Evolutionary conservation across 352 stramenopile species (phyloP).

Genomic region (Globisporangium paroecandrum): DNA sequence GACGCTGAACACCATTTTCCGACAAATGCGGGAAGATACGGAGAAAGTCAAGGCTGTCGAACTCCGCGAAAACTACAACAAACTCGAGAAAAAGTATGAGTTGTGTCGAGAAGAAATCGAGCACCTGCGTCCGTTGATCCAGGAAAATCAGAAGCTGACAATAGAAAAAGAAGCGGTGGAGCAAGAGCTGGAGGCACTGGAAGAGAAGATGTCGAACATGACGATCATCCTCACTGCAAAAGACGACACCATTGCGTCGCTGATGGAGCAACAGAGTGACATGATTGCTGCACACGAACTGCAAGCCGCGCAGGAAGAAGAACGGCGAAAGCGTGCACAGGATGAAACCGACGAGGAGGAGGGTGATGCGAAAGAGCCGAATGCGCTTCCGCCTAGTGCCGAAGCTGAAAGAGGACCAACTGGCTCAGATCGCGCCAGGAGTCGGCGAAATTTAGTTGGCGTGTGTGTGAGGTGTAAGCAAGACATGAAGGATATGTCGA

Average conservation of each 20-base stretch:
- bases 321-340: conserved; percentile 33
- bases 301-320: conserved; percentile 44
- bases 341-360: conserved; percentile 43
- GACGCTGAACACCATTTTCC: conserved; percentile 91
- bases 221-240: conserved; percentile 45
- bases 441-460: conserved; percentile 5
- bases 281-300: conserved; percentile 66
- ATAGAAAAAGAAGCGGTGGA: conserved; percentile 32
- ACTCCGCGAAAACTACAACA: conserved; percentile 72
- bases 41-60: conserved; percentile 89
- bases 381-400: neutral
- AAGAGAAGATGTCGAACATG: conserved; percentile 42
- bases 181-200: conserved; percentile 30
- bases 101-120: conserved; percentile 56
- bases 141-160: conserved; percentile 46
- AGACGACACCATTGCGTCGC: conserved; percentile 54
- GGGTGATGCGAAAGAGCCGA: neutral
- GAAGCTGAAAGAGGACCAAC: neutral
- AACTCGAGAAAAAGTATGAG: conserved; percentile 71
- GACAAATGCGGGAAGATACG: conserved; percentile 90
- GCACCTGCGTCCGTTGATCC: conserved; percentile 47
- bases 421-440: neutral
- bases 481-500: conserved; percentile 34
- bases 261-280: conserved; percentile 78
- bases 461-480: conserved; percentile 69